Conservation (phyloP, 1,284 basidiomycete genomes). For the Cutaneotrichosporon dermatis region DNA sequence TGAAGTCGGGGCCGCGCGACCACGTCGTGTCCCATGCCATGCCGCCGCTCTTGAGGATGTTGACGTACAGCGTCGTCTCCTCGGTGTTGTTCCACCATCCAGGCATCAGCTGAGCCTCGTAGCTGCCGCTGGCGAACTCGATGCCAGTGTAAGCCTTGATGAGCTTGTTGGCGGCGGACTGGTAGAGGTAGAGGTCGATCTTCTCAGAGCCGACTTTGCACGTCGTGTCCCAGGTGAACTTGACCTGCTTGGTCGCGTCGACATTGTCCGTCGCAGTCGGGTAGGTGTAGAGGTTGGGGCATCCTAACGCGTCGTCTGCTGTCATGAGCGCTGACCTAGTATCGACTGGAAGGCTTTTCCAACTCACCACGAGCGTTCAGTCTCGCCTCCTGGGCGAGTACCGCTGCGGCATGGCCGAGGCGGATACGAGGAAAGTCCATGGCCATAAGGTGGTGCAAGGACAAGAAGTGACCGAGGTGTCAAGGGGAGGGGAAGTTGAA, state of each 20-base stretch:
- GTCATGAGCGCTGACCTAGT: not conserved
- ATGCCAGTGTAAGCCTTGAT: constrained; percentile 65
- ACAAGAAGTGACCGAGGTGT: too few species aligned
- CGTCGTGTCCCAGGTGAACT: constrained; percentile 67
- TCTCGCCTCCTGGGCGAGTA: not conserved
- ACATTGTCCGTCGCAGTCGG: constrained; percentile 55
- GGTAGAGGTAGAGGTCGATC: constrained; percentile 72
- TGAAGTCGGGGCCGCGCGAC: constrained; percentile 69
- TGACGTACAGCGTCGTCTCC: constrained; percentile 59
- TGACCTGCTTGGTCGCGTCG: constrained; percentile 55
- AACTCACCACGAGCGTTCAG: not conserved
- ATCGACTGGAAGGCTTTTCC: too few species aligned
- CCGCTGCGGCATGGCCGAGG: constrained; percentile 7
- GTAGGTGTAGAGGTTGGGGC: constrained; percentile 58
- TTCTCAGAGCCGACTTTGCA: constrained; percentile 51
- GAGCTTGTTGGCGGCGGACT: constrained; percentile 49
- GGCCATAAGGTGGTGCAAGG: too few species aligned
- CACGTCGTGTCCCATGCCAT: constrained; percentile 55
- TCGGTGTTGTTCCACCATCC: constrained; percentile 71
- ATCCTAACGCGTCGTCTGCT: constrained; percentile 1
- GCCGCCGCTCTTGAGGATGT: constrained; percentile 59
- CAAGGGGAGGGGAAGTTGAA: too few species aligned
- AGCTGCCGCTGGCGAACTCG: constrained; percentile 57
- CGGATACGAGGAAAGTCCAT: constrained; percentile 6
- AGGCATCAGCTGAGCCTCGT: constrained; percentile 58